Conservation (phyloP, 371 early-diverging fungal species). For the Ecytonucleospora hepatopenaei region DNA sequence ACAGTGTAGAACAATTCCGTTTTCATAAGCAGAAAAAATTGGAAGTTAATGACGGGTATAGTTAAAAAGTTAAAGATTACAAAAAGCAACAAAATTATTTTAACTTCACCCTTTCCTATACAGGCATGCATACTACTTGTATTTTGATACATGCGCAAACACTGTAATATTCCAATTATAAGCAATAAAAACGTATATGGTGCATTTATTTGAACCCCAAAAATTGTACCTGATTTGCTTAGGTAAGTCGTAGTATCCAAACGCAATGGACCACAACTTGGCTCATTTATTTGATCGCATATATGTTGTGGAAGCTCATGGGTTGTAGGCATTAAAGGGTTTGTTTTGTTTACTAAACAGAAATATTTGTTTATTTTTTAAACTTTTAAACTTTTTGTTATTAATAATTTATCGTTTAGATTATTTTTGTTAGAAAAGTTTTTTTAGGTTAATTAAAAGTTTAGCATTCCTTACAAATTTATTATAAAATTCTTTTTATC, state of each 20-base stretch:
- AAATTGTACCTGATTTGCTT: constrained; percentile 13
- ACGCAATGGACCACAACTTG: constrained; percentile 32
- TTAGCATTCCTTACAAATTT: too few species aligned
- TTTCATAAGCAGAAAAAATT: background rate
- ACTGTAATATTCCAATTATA: constrained; percentile 12
- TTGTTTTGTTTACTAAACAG: background rate
- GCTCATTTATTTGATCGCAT: constrained; percentile 33
- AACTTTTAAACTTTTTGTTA: too few species aligned
- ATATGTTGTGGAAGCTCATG: constrained; percentile 20
- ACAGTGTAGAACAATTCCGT: background rate
- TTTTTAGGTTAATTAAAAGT: too few species aligned
- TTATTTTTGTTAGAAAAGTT: too few species aligned
- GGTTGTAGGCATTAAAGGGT: background rate
- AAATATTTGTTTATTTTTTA: too few species aligned
- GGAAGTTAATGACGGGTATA: constrained; percentile 18
- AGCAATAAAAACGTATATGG: constrained; percentile 35
- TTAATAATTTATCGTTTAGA: too few species aligned
- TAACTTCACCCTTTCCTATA: constrained; percentile 47
- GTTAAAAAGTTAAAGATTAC: constrained; percentile 16
- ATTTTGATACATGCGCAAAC: constrained; percentile 29
- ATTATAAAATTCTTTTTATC: too few species aligned
- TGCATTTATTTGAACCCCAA: constrained; percentile 19
- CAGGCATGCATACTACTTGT: constrained; percentile 33
- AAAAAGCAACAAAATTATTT: constrained; percentile 44
- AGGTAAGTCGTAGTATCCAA: constrained; percentile 10